Percentiles rank a stretch among this genome's conserved stretches.
These are phyloP conservation scores for Trypanosoma boissoni DNA, from an alignment of 208 protist genomes.

Conservation along the genomic window DNA sequence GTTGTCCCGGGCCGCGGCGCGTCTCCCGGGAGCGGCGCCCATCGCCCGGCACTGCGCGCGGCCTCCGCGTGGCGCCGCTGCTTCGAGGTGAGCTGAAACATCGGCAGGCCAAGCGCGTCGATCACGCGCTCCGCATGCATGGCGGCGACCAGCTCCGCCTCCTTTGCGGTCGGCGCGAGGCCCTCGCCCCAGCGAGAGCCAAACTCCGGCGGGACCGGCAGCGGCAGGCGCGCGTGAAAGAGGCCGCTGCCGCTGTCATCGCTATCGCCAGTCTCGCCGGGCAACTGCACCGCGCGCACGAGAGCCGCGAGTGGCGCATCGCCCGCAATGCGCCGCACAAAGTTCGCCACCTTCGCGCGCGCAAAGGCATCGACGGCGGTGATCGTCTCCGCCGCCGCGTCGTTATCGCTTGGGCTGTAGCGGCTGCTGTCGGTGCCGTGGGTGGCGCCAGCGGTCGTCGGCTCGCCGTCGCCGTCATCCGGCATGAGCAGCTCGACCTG, in stretches of 20 bases:
- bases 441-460: neutral
- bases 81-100: constrained; percentile 79
- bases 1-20: constrained; percentile 16
- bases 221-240: constrained; percentile 57
- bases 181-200: constrained; percentile 75
- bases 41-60: constrained; percentile 55
- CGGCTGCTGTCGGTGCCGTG: neutral
- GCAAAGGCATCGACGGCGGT: constrained; percentile 61
- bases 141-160: constrained; percentile 70
- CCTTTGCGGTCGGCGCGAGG: constrained; percentile 59
- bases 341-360: constrained; percentile 71
- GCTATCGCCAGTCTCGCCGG: constrained; percentile 12
- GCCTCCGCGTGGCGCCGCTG: constrained; percentile 79
- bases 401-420: constrained; percentile 12
- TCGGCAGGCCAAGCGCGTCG: constrained; percentile 69
- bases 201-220: constrained; percentile 68
- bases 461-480: neutral
- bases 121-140: constrained; percentile 89
- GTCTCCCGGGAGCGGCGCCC: constrained; percentile 41
- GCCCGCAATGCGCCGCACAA: constrained; percentile 29
- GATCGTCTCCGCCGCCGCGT: constrained; percentile 37
- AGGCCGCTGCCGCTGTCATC: constrained; percentile 25
- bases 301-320: neutral
- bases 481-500: constrained; percentile 26
- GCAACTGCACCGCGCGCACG: neutral